phyloP scores from a whole-genome alignment of 2,329 filamentous ascomycete genomes.

The Colletotrichum higginsianum region DNA sequence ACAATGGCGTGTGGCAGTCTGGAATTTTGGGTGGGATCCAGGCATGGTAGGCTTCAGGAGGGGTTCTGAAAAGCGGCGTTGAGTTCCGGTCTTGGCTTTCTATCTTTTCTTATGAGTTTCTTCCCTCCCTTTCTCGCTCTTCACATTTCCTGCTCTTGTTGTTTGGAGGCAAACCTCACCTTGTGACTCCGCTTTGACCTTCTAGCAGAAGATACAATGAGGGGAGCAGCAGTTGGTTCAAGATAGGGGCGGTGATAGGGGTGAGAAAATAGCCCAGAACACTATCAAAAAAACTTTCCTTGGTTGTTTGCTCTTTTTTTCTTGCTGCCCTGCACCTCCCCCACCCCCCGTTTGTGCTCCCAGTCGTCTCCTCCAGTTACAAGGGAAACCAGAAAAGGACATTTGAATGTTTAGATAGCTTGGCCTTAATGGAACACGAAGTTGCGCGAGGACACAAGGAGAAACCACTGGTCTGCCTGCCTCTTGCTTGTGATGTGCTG shows the following conservation, averaged over 20 bases:
- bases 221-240: background rate
- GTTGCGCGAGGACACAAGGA: conserved; percentile 1
- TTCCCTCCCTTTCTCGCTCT: background rate
- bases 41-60: conserved; percentile 8
- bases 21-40: background rate
- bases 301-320: conserved; percentile 1
- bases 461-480: background rate
- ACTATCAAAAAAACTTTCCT: conserved; percentile 6
- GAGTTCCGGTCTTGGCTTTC: conserved; percentile 6
- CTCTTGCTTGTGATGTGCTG: background rate
- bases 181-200: background rate
- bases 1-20: conserved; percentile 5
- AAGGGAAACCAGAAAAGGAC: conserved; percentile 8
- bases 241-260: background rate
- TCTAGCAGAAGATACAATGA: too few relatives aligned
- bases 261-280: background rate
- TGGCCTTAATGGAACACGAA: conserved; percentile 40
- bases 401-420: conserved; percentile 44
- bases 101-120: background rate
- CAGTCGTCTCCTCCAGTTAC: too few relatives aligned
- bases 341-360: too few relatives aligned
- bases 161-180: background rate
- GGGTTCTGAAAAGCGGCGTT: conserved; percentile 6
- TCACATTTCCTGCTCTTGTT: background rate
- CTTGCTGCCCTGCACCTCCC: background rate